Conservation (phyloP, 1,284 basidiomycete species). For the Ceratobasidium theobromae region DNA sequence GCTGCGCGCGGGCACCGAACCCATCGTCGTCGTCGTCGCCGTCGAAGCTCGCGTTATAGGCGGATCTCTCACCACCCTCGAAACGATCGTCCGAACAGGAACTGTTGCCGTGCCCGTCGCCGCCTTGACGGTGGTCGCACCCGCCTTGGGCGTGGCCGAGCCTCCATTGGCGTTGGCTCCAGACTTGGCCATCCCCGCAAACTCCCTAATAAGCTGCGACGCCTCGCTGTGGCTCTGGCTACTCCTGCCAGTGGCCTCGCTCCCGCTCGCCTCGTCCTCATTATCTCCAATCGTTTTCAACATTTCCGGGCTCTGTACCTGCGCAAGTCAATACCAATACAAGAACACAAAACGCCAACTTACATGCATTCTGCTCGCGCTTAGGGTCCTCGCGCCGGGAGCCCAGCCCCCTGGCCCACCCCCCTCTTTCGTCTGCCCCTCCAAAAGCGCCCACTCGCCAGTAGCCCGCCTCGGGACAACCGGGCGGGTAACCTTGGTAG, state of each 20-base stretch:
- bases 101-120: not conserved
- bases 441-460: slow-evolving; percentile 13
- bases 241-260: not conserved
- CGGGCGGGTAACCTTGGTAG: not conserved
- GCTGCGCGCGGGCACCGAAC: too few species aligned
- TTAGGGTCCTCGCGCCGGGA: too few species aligned
- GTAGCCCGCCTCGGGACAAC: slow-evolving; percentile 1
- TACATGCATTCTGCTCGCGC: not conserved
- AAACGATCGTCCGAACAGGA: not conserved
- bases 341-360: too few species aligned
- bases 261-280: not conserved
- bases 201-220: slow-evolving; percentile 9
- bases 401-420: not conserved
- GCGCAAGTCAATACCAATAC: not conserved
- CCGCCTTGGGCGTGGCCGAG: not conserved
- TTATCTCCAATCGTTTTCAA: not conserved
- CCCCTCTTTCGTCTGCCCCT: not conserved
- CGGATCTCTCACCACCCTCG: too few species aligned
- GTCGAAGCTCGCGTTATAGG: too few species aligned
- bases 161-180: not conserved
- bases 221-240: slow-evolving; percentile 8
- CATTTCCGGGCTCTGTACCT: not conserved
- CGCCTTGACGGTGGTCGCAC: not conserved
- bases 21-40: too few species aligned
- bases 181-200: not conserved